A percentile compares a stretch with the other conserved stretches of the same genome.
phyloP scores from a whole-genome alignment of 192 early-diverging fungal species.

The Dissophora ornata region DNA sequence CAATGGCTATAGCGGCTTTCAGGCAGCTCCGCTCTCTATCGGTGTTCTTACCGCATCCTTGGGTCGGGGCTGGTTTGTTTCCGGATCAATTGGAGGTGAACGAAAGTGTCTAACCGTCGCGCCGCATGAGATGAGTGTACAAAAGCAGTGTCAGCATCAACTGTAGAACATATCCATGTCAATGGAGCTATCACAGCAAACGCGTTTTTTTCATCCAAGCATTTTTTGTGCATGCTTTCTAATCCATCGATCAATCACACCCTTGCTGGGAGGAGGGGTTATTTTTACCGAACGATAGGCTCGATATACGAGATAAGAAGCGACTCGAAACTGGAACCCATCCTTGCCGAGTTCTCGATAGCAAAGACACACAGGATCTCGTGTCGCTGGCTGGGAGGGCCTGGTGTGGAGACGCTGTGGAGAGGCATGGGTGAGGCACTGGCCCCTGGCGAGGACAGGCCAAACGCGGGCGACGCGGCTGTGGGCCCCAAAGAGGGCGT shows the following conservation, averaged over 20 bases:
- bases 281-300: conserved; percentile 60
- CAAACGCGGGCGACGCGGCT: conserved; percentile 38
- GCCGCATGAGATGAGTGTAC: neutral
- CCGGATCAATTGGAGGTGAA: conserved; percentile 59
- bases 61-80: conserved; percentile 59
- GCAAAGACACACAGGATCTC: conserved; percentile 68
- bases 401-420: conserved; percentile 46
- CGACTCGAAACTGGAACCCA: conserved; percentile 57
- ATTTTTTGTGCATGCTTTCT: too few relatives aligned
- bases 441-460: conserved; percentile 37
- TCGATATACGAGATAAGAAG: conserved; percentile 64
- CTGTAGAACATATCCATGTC: too few relatives aligned
- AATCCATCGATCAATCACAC: too few relatives aligned
- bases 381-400: conserved; percentile 52
- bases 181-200: too few relatives aligned
- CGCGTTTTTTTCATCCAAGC: too few relatives aligned
- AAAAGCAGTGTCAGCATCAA: too few relatives aligned
- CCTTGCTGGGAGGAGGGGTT: too few relatives aligned
- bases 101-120: conserved; percentile 58
- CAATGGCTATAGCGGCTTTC: too few relatives aligned
- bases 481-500: conserved; percentile 34
- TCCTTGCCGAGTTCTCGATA: conserved; percentile 64
- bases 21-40: too few relatives aligned
- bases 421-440: conserved; percentile 50
- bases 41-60: conserved; percentile 61